A percentile compares a stretch with the other conserved stretches of the same genome.
Conservation (phyloP, 306 rosid genomes). For the Glycine latifolia region DNA sequence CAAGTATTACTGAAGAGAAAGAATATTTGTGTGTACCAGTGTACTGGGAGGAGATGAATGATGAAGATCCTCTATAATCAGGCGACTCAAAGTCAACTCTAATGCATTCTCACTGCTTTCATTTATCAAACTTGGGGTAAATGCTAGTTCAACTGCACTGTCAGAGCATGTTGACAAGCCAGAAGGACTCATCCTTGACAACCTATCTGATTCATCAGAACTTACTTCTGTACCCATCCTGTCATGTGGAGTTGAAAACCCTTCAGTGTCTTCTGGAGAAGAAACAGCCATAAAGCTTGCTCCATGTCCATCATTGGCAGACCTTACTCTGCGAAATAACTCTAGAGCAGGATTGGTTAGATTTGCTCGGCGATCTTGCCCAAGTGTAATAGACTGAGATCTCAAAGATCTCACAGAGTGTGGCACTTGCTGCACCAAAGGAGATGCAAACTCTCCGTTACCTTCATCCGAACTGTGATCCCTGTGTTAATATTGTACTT, state of each 20-base stretch:
- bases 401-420: constrained; percentile 52
- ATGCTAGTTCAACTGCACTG: constrained; percentile 51
- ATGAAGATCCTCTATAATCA: constrained; percentile 47
- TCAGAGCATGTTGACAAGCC: constrained; percentile 61
- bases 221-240: constrained; percentile 44
- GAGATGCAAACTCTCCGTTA: constrained; percentile 51
- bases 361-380: constrained; percentile 38
- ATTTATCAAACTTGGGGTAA: constrained; percentile 46
- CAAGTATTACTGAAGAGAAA: constrained; percentile 23
- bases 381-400: constrained; percentile 57
- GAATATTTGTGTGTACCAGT: constrained; percentile 52
- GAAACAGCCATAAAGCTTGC: constrained; percentile 39
- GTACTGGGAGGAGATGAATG: constrained; percentile 72
- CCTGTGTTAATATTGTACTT: constrained; percentile 54
- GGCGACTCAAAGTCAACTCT: constrained; percentile 41
- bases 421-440: constrained; percentile 57
- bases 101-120: constrained; percentile 58
- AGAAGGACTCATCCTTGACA: constrained; percentile 63
- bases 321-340: constrained; percentile 60
- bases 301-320: constrained; percentile 50
- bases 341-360: constrained; percentile 52
- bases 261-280: constrained; percentile 54
- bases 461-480: constrained; percentile 51
- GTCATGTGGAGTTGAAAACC: constrained; percentile 49
- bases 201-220: constrained; percentile 50